A percentile compares a stretch with the other conserved stretches of the same genome.
These are phyloP conservation scores for Patellaria atrata DNA, from an alignment of 495 filamentous ascomycete species.

Conservation along the genomic window DNA sequence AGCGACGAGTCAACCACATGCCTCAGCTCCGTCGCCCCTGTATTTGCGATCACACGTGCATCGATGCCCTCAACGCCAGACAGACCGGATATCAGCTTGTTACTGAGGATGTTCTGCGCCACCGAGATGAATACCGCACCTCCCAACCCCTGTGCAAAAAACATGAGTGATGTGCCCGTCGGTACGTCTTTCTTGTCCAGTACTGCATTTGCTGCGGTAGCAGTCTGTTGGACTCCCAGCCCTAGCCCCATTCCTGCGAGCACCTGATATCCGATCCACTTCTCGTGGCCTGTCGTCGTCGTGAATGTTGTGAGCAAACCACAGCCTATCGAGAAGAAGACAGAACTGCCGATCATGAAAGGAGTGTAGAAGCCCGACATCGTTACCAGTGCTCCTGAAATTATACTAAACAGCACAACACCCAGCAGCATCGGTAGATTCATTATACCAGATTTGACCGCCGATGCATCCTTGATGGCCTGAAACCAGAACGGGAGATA, in stretches of 20 bases:
- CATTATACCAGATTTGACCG: constrained; percentile 59
- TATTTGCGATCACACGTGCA: neutral
- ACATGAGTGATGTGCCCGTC: constrained; percentile 9
- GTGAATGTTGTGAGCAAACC: constrained; percentile 55
- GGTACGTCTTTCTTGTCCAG: constrained; percentile 5
- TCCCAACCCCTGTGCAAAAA: constrained; percentile 12
- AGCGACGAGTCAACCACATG: constrained; percentile 1
- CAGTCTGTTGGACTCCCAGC: constrained; percentile 49
- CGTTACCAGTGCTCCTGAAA: constrained; percentile 46
- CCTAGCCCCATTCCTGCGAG: constrained; percentile 57
- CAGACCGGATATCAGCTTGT: constrained; percentile 28
- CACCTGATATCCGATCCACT: constrained; percentile 72
- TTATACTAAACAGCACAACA: constrained; percentile 45
- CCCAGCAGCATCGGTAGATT: constrained; percentile 59
- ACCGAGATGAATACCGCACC: constrained; percentile 11
- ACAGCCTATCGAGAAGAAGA: constrained; percentile 49
- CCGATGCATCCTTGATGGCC: constrained; percentile 53
- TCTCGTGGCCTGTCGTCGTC: constrained; percentile 34
- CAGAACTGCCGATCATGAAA: constrained; percentile 47
- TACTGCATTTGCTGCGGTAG: constrained; percentile 30
- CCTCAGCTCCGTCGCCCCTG: constrained; percentile 12
- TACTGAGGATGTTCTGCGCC: constrained; percentile 10
- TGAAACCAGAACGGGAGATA: constrained; percentile 87
- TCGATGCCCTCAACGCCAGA: constrained; percentile 29
- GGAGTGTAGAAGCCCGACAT: constrained; percentile 62